phyloP scores from a whole-genome alignment of 495 filamentous ascomycete species.

The Penicillium salamii region DNA sequence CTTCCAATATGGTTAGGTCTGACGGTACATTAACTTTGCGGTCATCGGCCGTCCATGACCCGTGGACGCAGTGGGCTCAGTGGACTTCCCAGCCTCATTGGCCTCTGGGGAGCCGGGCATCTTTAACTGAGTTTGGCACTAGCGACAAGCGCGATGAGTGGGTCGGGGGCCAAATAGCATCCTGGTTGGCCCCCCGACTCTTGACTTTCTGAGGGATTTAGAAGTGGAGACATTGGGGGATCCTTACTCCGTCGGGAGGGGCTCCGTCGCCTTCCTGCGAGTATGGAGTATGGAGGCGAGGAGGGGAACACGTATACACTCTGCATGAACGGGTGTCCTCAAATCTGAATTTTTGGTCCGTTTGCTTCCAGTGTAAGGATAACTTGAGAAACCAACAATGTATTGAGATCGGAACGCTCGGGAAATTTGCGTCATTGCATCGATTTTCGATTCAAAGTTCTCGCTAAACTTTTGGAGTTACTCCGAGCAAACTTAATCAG shows the following conservation, averaged over 20 bases:
- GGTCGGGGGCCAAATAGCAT: not conserved
- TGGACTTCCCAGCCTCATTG: too few species aligned
- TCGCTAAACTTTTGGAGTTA: too few species aligned
- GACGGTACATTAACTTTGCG: not conserved
- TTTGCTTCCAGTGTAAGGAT: too few species aligned
- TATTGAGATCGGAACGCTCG: too few species aligned
- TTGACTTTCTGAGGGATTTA: slow-evolving; percentile 21
- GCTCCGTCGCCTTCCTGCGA: not conserved
- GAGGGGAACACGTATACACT: not conserved
- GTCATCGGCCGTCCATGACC: slow-evolving; percentile 10
- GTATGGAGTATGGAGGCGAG: slow-evolving; percentile 1
- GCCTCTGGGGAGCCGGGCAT: too few species aligned
- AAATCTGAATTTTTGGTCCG: too few species aligned
- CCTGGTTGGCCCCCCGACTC: not conserved
- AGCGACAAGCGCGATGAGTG: not conserved
- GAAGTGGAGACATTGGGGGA: slow-evolving; percentile 9
- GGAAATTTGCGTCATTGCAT: too few species aligned
- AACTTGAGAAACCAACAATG: too few species aligned
- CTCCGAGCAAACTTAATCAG: not conserved
- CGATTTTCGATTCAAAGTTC: too few species aligned
- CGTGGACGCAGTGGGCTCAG: too few species aligned
- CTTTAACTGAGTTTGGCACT: slow-evolving; percentile 11
- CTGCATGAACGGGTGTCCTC: not conserved
- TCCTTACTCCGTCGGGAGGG: slow-evolving; percentile 20
- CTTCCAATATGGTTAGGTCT: too few species aligned